These are phyloP conservation scores for Phytopythium chamaehyphon DNA, from an alignment of 352 stramenopile species.

Conservation along the genomic window DNA sequence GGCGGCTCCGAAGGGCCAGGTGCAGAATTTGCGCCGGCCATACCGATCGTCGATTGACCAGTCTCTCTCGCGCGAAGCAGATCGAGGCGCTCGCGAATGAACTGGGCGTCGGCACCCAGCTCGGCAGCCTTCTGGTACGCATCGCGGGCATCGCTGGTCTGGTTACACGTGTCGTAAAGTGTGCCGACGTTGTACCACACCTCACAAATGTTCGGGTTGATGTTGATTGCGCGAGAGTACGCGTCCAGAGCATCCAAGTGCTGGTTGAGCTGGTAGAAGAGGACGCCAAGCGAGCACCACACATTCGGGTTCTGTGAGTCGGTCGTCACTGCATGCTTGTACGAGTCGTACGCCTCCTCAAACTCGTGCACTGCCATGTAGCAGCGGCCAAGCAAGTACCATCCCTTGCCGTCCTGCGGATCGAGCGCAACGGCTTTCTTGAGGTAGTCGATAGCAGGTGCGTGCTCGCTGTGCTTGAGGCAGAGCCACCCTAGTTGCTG, in stretches of 20 bases:
- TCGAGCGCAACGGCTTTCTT: slow-evolving; percentile 82
- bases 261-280: slow-evolving; percentile 90
- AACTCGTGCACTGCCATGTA: slow-evolving; percentile 92
- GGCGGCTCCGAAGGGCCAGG: slow-evolving; percentile 75
- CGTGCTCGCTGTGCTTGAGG: slow-evolving; percentile 80
- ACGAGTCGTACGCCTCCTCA: slow-evolving; percentile 87
- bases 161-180: slow-evolving; percentile 89
- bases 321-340: slow-evolving; percentile 86
- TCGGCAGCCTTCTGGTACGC: slow-evolving; percentile 88
- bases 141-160: slow-evolving; percentile 84
- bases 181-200: slow-evolving; percentile 91
- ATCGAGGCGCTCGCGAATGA: slow-evolving; percentile 80
- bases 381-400: slow-evolving; percentile 87
- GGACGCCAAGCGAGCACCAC: slow-evolving; percentile 88
- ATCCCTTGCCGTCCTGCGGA: slow-evolving; percentile 82
- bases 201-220: slow-evolving; percentile 90
- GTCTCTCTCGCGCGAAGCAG: slow-evolving; percentile 73
- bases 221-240: slow-evolving; percentile 88
- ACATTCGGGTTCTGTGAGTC: slow-evolving; percentile 90
- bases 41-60: slow-evolving; percentile 76
- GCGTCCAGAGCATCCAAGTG: slow-evolving; percentile 85
- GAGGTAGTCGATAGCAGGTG: slow-evolving; percentile 78
- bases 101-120: slow-evolving; percentile 76
- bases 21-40: slow-evolving; percentile 77
- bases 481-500: slow-evolving; percentile 85